phyloP scores from a whole-genome alignment of 495 filamentous ascomycete species.

The Lophiostoma macrostomum region DNA sequence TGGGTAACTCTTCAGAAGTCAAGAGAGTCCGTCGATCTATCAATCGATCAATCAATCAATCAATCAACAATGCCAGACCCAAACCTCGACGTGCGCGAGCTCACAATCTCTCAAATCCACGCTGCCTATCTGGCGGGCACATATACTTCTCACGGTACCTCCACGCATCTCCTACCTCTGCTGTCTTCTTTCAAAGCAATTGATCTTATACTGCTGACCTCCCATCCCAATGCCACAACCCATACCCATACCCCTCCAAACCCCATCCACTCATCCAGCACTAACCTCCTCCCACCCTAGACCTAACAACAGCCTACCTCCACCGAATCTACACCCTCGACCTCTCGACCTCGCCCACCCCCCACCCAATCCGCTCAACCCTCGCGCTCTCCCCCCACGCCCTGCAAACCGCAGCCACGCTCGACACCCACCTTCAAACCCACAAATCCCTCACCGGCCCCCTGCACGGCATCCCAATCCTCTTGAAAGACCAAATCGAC shows the following conservation, averaged over 20 bases:
- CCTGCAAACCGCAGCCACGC: background rate
- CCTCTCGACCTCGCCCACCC: background rate
- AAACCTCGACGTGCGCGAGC: background rate
- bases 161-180: too few species aligned
- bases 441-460: slow-evolving; percentile 33
- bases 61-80: too few species aligned
- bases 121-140: background rate
- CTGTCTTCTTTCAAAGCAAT: too few species aligned
- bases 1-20: too few species aligned
- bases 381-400: background rate
- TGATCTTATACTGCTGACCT: too few species aligned
- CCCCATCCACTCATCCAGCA: too few species aligned
- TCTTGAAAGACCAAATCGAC: slow-evolving; percentile 69
- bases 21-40: too few species aligned
- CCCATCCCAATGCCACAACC: too few species aligned
- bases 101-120: background rate
- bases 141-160: background rate
- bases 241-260: too few species aligned
- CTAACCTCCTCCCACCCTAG: too few species aligned
- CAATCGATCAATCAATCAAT: too few species aligned
- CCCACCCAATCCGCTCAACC: background rate
- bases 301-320: background rate
- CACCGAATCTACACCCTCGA: background rate
- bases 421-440: background rate
- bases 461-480: slow-evolving; percentile 63